Evolutionary conservation across 495 filamentous ascomycete species (phyloP).

Genomic region (Letharia columbiana): DNA sequence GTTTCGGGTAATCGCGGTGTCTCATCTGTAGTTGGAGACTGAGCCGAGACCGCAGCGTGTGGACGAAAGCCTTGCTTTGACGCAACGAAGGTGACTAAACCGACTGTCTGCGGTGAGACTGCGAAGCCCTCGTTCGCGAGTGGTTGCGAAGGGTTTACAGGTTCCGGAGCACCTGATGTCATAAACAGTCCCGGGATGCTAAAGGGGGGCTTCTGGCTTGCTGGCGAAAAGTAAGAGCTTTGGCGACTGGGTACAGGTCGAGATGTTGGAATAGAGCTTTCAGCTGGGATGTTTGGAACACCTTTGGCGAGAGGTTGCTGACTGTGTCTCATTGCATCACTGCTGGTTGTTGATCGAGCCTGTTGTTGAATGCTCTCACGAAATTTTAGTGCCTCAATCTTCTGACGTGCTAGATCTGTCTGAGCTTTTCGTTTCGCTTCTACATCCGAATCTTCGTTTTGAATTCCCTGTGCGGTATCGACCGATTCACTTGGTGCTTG

Average conservation of each 20-base stretch:
- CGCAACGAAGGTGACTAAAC: not conserved
- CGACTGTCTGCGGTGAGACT: not conserved
- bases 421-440: slow-evolving; percentile 49
- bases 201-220: slow-evolving; percentile 25
- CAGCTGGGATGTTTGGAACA: not conserved
- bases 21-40: not conserved
- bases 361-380: slow-evolving; percentile 34
- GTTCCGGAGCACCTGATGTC: slow-evolving; percentile 27
- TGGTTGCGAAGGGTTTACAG: not conserved
- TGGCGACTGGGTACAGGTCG: slow-evolving; percentile 18
- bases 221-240: slow-evolving; percentile 23
- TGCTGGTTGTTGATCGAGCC: slow-evolving; percentile 6
- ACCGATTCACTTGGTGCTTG: slow-evolving; percentile 7
- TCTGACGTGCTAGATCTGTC: slow-evolving; percentile 44
- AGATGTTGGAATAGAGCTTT: not conserved
- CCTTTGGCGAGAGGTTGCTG: not conserved
- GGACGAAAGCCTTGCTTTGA: not conserved
- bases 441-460: slow-evolving; percentile 23
- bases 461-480: not conserved
- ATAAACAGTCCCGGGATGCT: slow-evolving; percentile 49
- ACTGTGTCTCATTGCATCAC: not conserved
- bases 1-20: not conserved
- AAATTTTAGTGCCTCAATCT: slow-evolving; percentile 45
- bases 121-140: not conserved
- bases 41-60: not conserved